Conservation (phyloP, 1,284 basidiomycete genomes). For the Ceratorhiza oryzae-sativae region DNA sequence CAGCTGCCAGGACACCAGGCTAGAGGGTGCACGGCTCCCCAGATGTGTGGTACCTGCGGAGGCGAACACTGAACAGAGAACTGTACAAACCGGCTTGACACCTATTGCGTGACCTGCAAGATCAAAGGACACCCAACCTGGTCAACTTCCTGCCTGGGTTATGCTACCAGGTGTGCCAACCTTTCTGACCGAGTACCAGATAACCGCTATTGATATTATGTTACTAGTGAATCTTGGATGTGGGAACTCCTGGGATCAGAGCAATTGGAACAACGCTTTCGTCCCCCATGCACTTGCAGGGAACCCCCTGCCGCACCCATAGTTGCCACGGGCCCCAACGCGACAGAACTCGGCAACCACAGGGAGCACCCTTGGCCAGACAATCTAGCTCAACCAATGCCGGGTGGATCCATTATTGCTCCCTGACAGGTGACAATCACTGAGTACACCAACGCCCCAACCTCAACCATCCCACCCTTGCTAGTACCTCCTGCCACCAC, state of each 20-base stretch:
- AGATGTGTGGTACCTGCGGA: conserved; percentile 9
- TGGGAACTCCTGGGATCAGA: background rate
- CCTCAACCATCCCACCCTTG: background rate
- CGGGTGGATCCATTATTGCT: background rate
- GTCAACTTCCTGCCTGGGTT: background rate
- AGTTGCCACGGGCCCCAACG: background rate
- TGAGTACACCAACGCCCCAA: background rate
- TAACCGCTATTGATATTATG: conserved; percentile 5
- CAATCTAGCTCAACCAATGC: conserved; percentile 1
- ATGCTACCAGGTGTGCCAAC: background rate
- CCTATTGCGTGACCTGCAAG: conserved; percentile 19
- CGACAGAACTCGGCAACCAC: background rate
- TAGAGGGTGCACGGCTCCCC: background rate
- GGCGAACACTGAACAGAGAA: background rate
- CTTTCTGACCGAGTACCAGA: background rate
- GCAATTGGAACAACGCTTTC: background rate
- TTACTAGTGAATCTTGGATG: background rate
- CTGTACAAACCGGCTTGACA: background rate
- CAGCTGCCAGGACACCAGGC: conserved; percentile 7
- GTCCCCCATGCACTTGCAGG: background rate
- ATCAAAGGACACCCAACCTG: conserved; percentile 5
- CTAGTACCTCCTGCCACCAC: background rate
- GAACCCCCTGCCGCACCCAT: too few relatives aligned
- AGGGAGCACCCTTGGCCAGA: background rate
- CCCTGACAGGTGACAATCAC: background rate